These are phyloP conservation scores for Pholiota conissans DNA, from an alignment of 768 basidiomycete genomes.

Conservation along the genomic window DNA sequence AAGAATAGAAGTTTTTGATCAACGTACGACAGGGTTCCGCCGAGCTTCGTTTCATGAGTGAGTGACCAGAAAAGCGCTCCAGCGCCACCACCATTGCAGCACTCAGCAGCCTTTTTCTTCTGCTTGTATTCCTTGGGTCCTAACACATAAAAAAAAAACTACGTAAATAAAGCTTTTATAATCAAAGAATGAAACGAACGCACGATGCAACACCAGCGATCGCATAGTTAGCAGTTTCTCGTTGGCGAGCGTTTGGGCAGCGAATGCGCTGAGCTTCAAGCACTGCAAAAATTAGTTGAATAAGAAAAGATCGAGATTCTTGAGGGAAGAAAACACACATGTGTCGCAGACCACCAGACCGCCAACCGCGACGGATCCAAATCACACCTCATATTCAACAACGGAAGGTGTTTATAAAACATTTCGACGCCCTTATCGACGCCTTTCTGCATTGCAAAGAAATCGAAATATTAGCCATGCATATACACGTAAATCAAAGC, in stretches of 20 bases:
- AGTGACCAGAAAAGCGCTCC: conserved; percentile 51
- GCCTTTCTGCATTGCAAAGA: conserved; percentile 38
- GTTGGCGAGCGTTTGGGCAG: conserved; percentile 50
- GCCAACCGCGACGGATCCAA: conserved; percentile 50
- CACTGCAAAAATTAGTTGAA: conserved; percentile 28
- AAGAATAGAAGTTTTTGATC: neutral
- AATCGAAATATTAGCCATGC: no score
- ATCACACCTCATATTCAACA: conserved; percentile 66
- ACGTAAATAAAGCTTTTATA: neutral
- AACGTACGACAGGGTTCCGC: conserved; percentile 48
- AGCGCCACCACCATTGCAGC: conserved; percentile 40
- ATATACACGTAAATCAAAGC: neutral
- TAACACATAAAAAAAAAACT: conserved; percentile 2
- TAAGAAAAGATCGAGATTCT: neutral
- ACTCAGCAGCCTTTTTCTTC: conserved; percentile 36
- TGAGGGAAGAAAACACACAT: conserved; percentile 35
- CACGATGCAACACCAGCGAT: conserved; percentile 50
- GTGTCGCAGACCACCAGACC: conserved; percentile 57
- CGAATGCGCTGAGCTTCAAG: conserved; percentile 52
- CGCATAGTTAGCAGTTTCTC: conserved; percentile 42
- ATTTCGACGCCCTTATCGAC: conserved; percentile 47
- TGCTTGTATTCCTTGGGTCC: conserved; percentile 25
- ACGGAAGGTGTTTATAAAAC: conserved; percentile 59
- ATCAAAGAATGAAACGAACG: conserved; percentile 10
- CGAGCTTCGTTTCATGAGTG: conserved; percentile 45